A percentile compares a stretch with the other conserved stretches of the same genome.
phyloP scores from a whole-genome alignment of 192 early-diverging fungal species.

The Paraglomus brasilianum region DNA sequence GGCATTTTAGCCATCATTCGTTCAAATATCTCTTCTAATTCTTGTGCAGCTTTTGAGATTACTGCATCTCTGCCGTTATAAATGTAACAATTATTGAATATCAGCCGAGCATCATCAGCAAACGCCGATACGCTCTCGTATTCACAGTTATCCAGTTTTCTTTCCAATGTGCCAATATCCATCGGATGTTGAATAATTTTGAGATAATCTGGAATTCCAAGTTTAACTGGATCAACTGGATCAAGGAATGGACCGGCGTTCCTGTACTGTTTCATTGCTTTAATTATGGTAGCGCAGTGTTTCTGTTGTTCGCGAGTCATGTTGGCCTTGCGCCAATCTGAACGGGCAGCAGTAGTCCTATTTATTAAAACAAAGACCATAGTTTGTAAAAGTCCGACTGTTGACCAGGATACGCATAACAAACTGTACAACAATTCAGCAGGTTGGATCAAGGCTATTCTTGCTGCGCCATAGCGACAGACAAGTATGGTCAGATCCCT shows the following conservation, averaged over 20 bases:
- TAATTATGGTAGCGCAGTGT: conserved; percentile 73
- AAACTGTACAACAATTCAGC: background rate
- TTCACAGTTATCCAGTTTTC: conserved; percentile 58
- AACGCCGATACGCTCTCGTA: conserved; percentile 70
- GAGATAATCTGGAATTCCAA: conserved; percentile 80
- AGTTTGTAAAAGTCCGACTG: background rate
- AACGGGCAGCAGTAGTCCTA: background rate
- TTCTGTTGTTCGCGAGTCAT: conserved; percentile 85
- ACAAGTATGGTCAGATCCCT: background rate
- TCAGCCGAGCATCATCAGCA: conserved; percentile 64
- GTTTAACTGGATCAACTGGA: conserved; percentile 74
- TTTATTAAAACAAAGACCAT: no score
- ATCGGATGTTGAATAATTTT: conserved; percentile 74
- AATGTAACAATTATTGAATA: conserved; percentile 77
- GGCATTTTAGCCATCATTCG: conserved; percentile 72
- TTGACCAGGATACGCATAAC: background rate
- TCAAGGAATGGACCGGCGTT: conserved; percentile 84
- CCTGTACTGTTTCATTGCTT: conserved; percentile 73
- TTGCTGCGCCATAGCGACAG: background rate
- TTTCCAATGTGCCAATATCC: conserved; percentile 76
- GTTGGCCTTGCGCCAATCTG: conserved; percentile 35
- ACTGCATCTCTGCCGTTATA: conserved; percentile 78
- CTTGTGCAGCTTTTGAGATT: conserved; percentile 65
- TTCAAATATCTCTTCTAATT: conserved; percentile 70
- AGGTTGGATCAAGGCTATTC: background rate